phyloP scores from a whole-genome alignment of 2,329 filamentous ascomycete species.

The Bipolaris victoriae region DNA sequence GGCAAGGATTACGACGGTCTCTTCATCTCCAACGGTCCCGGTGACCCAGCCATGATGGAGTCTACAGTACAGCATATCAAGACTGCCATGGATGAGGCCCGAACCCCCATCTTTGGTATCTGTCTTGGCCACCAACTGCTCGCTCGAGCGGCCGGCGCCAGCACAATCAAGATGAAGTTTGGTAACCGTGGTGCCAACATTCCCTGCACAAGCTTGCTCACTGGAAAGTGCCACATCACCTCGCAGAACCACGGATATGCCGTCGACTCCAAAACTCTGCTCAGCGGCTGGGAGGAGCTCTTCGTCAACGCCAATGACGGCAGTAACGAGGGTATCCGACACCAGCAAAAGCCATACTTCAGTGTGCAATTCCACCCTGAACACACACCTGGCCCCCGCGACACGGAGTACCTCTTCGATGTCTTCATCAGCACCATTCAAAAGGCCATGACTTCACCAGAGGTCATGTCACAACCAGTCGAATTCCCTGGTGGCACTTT shows the following conservation, averaged over 20 bases:
- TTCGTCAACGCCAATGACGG: slow-evolving; percentile 98
- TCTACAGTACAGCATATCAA: slow-evolving; percentile 80
- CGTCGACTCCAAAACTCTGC: slow-evolving; percentile 79
- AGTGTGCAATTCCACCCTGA: slow-evolving; percentile 99
- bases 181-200: slow-evolving; percentile 99
- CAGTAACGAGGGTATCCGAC: slow-evolving; percentile 97
- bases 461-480: slow-evolving; percentile 74
- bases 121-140: slow-evolving; percentile 94
- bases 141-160: slow-evolving; percentile 83
- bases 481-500: slow-evolving; percentile 84
- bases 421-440: slow-evolving; percentile 89
- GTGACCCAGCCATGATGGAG: slow-evolving; percentile 87
- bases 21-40: slow-evolving; percentile 97
- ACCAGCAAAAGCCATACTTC: slow-evolving; percentile 85
- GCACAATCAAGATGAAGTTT: slow-evolving; percentile 96
- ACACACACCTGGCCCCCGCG: slow-evolving; percentile 90
- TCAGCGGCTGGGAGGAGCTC: slow-evolving; percentile 84
- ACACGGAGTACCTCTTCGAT: slow-evolving; percentile 96
- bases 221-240: slow-evolving; percentile 97
- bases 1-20: slow-evolving; percentile 91
- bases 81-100: slow-evolving; percentile 75
- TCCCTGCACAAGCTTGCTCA: slow-evolving; percentile 93
- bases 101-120: slow-evolving; percentile 92
- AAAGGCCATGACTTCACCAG: slow-evolving; percentile 70
- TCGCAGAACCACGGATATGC: slow-evolving; percentile 98